phyloP scores from a whole-genome alignment of 768 basidiomycete species.

The Leccinum rimulosum region DNA sequence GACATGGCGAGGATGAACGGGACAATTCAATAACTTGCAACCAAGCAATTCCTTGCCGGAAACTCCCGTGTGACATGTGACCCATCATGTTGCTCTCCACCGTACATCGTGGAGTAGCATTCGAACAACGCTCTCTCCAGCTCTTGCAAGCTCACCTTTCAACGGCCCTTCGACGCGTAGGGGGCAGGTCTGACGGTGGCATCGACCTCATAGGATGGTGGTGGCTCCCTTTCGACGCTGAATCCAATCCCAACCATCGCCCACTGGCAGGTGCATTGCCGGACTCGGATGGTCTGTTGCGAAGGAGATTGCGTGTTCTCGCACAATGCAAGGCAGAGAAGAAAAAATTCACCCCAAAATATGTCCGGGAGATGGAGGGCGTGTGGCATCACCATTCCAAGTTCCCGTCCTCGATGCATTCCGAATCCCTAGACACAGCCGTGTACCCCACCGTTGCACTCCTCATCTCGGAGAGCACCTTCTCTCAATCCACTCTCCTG shows the following conservation, averaged over 20 bases:
- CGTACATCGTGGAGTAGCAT: constrained; percentile 67
- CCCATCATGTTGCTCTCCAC: constrained; percentile 37
- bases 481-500: constrained; percentile 66
- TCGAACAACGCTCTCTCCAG: constrained; percentile 66
- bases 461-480: constrained; percentile 77
- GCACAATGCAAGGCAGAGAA: constrained; percentile 93
- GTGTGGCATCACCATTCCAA: constrained; percentile 49
- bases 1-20: constrained; percentile 37
- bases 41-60: constrained; percentile 14
- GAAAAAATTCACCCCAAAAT: constrained; percentile 73
- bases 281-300: constrained; percentile 19
- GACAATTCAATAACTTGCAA: not conserved
- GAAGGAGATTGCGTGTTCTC: constrained; percentile 68
- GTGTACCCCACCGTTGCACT: constrained; percentile 52
- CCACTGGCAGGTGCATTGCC: constrained; percentile 13
- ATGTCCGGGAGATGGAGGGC: constrained; percentile 90
- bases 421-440: not conserved
- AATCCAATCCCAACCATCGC: not conserved
- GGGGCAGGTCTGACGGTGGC: constrained; percentile 88
- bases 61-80: constrained; percentile 22
- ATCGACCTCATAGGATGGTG: constrained; percentile 91
- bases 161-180: constrained; percentile 78
- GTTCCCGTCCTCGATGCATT: not conserved
- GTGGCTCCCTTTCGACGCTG: constrained; percentile 61
- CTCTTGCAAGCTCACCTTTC: constrained; percentile 64